Evolutionary conservation across 345 rosid species (phyloP), one percentile per base, ranked within the genome.

Genomic region (Arabis alpina): DNA sequence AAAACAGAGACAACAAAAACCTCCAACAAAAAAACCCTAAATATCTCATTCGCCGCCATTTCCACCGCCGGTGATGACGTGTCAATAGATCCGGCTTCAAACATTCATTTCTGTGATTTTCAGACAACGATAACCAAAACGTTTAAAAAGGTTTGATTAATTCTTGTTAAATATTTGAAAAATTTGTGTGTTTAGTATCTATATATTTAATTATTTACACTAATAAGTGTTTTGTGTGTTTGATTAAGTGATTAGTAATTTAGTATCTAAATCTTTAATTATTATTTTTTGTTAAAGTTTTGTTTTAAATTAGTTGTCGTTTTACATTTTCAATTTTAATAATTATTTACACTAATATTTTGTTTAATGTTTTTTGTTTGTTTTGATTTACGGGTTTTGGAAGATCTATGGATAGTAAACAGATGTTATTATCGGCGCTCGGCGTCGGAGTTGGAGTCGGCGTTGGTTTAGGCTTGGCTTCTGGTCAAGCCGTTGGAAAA

Each of bases 401-500:
- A 57, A 52, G 76, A 59, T 60, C 45, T 27, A 76, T 76, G 80
- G 80, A 76, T 42, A 70, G 72, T 47, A 76, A 76, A 58, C 80
- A 76, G 76, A 76, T 76, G 76, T 59, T 76, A 5, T 71, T 77
- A 6, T 77, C 80, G 53, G 80, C 77, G 65, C 72, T 77, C 1
- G 80, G 80, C 49, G 80, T 76, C 13, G 80, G 80, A 53, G 80
- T 77, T 37, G 80, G 80, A 58, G 80, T 77, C 27, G 77, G 80
- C 10, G 80, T 77, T 3, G 80, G 80, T 53, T 64, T 72, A 4
- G 77, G 80, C 1, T 47, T 77, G 36, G 77, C 76, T 32, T 71
- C 76, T 0, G 77, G 80, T 47, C 80, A 71, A 54, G 58, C 77
- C 32, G 72, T 71, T 5, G 80, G 80, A 0, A 71, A 65, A 60